Evolutionary conservation across 441 rosid species (phyloP).

Genomic region (Pelargonium myrrhifolium): DNA sequence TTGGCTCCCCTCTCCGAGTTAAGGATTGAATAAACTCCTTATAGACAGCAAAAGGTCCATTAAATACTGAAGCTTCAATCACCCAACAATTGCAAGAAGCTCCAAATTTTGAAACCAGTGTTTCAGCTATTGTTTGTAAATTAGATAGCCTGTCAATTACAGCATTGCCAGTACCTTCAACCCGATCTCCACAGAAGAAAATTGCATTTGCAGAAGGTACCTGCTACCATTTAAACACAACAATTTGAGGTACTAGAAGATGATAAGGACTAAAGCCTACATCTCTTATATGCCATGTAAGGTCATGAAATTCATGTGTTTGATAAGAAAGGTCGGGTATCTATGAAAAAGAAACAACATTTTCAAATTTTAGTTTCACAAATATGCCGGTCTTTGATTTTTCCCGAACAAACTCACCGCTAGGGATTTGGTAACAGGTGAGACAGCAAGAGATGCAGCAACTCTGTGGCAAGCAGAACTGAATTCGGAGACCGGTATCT

Average conservation of each 20-base stretch:
- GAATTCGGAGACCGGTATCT: conserved; percentile 39
- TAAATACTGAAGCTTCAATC: conserved; percentile 53
- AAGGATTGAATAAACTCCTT: conserved; percentile 59
- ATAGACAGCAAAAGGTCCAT: conserved; percentile 70
- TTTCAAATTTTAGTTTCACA: background rate
- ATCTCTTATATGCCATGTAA: background rate
- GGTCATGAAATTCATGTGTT: background rate
- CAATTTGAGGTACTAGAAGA: background rate
- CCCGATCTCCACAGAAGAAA: conserved; percentile 67
- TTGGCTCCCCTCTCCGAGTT: conserved; percentile 56
- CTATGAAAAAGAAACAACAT: background rate
- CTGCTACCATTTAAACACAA: conserved; percentile 21
- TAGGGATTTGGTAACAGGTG: conserved; percentile 32
- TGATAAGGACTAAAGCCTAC: background rate
- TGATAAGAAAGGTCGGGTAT: too few relatives aligned
- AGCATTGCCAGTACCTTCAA: conserved; percentile 50
- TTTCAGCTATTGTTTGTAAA: conserved; percentile 46
- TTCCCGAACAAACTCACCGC: conserved; percentile 34
- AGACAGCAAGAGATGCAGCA: conserved; percentile 62
- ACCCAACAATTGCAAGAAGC: conserved; percentile 59
- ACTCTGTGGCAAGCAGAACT: conserved; percentile 36
- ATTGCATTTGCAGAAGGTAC: conserved; percentile 67
- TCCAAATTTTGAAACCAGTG: conserved; percentile 66
- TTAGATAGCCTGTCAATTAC: conserved; percentile 68
- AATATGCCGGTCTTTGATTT: too few relatives aligned